phyloP scores from a whole-genome alignment of 257 asterid genomes.

The Ocimum tenuiflorum region DNA sequence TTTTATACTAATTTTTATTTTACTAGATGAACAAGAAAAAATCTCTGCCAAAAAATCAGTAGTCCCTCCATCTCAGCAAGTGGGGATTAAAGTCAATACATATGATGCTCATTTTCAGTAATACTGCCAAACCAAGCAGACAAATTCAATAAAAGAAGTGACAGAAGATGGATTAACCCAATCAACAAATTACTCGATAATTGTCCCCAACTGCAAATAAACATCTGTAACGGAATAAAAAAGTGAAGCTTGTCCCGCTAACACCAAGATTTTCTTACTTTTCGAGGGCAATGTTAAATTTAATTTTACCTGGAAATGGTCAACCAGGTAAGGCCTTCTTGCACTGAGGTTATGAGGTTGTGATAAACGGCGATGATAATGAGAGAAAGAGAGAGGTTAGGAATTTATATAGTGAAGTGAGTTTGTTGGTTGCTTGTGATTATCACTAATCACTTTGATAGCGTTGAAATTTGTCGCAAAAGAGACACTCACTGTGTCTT shows the following conservation, averaged over 20 bases:
- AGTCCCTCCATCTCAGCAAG: not conserved
- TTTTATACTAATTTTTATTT: not conserved
- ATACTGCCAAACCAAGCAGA: not conserved
- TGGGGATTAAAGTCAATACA: not conserved
- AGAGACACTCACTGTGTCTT: slow-evolving; percentile 17
- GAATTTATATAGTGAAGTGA: slow-evolving; percentile 45
- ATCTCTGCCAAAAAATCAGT: not conserved
- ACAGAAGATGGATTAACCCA: not conserved
- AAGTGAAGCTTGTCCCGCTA: not conserved
- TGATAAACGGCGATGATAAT: not conserved
- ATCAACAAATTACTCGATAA: not conserved
- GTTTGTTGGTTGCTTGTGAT: slow-evolving; percentile 16
- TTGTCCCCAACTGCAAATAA: not conserved
- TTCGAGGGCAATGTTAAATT: not conserved
- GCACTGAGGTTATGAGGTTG: not conserved
- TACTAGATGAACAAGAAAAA: no score
- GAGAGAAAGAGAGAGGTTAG: not conserved
- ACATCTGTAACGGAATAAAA: not conserved
- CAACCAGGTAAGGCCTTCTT: slow-evolving; percentile 4
- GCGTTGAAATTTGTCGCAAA: slow-evolving; percentile 11
- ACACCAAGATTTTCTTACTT: not conserved
- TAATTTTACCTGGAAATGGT: slow-evolving; percentile 35
- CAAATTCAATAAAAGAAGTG: not conserved
- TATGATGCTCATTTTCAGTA: not conserved
- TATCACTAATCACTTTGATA: slow-evolving; percentile 18